Base-by-base conservation (phyloP, 2,329 filamentous ascomycete genomes). In the Epichloe uncinata region DNA sequence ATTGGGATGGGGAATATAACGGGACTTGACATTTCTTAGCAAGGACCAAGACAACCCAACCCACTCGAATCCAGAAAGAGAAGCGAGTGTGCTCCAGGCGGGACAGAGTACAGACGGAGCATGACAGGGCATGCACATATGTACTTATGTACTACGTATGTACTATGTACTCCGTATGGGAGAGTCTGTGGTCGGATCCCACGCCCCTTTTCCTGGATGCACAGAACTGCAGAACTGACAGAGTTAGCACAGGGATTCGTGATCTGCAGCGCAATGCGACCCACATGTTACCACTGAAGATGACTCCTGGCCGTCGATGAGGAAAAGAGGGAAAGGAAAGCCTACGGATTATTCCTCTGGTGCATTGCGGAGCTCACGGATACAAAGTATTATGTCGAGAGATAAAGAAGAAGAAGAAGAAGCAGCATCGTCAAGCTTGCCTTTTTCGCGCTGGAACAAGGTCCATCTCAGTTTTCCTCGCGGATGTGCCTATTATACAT, bases 231-330 rank as follows among this genome's bases (percentile, higher is more conserved):
- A 42, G n/a, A 9, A 18, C 4, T 22, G 34, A 30, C 16, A 46
- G 34, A 37, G 34, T 26, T 3, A 41, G 11, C 20, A 42, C 41
- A 42, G 9, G 41, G 41, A 42, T 42, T 37, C 5, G 34, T 49
- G 47, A 49, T 49, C 42, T 49, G 42, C 42, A 33, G 30, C 42
- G 33, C 47, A 48, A 37, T 36, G 26, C 47, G 37, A 48, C 47
- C 45, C 47, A 37, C 43, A 45, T 16, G 34, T 16, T 16, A 15
- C n/a, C 43, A 45, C 30, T 12, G 16, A 38, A 16, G 40, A 42
- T 12, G 30, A 30, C 30, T 30, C 30, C 30, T 30, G 9, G n/a
- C 2, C 13, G 16, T 18, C 11, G n/a, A 36, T 16, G 34, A 7
- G n/a, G 16, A 35, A 20, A 45, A 46, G 30, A 47, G 18, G 22